Evolutionary conservation across 2,329 filamentous ascomycete species (phyloP).

Genomic region (Cercospora berteroae): DNA sequence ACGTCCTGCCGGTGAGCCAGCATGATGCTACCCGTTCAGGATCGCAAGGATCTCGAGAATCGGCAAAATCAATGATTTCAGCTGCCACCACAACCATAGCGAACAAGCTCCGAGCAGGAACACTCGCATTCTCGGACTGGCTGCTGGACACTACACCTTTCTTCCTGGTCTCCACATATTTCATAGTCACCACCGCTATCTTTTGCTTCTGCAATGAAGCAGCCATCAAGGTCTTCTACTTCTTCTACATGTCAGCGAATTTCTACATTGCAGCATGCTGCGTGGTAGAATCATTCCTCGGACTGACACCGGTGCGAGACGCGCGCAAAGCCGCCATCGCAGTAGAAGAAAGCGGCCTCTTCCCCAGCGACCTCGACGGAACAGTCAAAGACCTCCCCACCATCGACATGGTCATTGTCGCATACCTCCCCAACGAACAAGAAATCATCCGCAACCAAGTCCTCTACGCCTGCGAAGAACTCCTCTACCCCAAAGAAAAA

Average conservation of each 20-base stretch:
- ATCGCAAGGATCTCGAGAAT: slow-evolving; percentile 7
- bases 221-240: slow-evolving; percentile 36
- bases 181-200: slow-evolving; percentile 34
- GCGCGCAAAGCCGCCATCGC: slow-evolving; percentile 31
- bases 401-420: slow-evolving; percentile 51
- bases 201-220: slow-evolving; percentile 31
- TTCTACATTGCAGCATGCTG: slow-evolving; percentile 34
- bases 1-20: slow-evolving; percentile 12
- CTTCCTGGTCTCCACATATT: slow-evolving; percentile 33
- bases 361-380: slow-evolving; percentile 31
- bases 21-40: slow-evolving; percentile 8
- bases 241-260: slow-evolving; percentile 37
- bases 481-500: slow-evolving; percentile 48
- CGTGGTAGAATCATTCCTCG: slow-evolving; percentile 36
- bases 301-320: slow-evolving; percentile 33
- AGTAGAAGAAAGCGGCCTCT: slow-evolving; percentile 29
- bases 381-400: slow-evolving; percentile 39
- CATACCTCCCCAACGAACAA: slow-evolving; percentile 53
- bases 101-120: slow-evolving; percentile 17
- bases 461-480: slow-evolving; percentile 48
- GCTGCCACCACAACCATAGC: slow-evolving; percentile 18
- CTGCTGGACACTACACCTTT: slow-evolving; percentile 35
- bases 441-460: slow-evolving; percentile 52
- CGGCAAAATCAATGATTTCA: slow-evolving; percentile 16
- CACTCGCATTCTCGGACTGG: slow-evolving; percentile 31